Percentiles rank a stretch among this genome's conserved stretches.
phyloP scores from a whole-genome alignment of 495 filamentous ascomycete genomes.

The Hyaloscypha hepaticicola region DNA sequence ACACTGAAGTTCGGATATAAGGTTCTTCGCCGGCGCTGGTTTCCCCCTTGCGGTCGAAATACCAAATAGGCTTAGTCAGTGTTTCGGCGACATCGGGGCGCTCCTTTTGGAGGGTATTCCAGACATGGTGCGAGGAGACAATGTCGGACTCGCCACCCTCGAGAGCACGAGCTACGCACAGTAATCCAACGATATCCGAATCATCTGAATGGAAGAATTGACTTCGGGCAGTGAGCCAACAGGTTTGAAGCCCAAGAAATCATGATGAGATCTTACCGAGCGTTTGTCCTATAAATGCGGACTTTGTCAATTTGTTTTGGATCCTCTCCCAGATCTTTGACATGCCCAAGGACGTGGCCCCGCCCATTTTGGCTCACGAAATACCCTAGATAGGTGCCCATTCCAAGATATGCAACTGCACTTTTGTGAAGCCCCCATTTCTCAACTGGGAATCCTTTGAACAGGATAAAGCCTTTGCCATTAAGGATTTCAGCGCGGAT shows the following conservation, averaged over 20 bases:
- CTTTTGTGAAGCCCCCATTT: constrained; percentile 79
- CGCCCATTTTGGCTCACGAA: constrained; percentile 81
- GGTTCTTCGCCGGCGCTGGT: constrained; percentile 69
- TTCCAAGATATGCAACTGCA: constrained; percentile 84
- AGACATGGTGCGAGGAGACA: constrained; percentile 76
- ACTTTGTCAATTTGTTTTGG: constrained; percentile 76
- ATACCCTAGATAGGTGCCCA: constrained; percentile 84
- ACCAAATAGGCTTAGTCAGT: constrained; percentile 79
- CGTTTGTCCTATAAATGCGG: constrained; percentile 86
- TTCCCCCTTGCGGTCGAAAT: constrained; percentile 94
- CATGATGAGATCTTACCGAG: constrained; percentile 51
- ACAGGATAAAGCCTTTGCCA: constrained; percentile 87
- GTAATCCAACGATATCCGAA: constrained; percentile 78
- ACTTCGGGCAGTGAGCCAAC: constrained; percentile 28
- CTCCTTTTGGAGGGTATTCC: constrained; percentile 72
- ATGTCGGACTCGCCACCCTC: constrained; percentile 87
- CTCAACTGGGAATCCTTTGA: constrained; percentile 75
- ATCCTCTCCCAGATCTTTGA: constrained; percentile 87
- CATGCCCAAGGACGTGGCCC: constrained; percentile 88
- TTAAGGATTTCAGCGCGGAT: constrained; percentile 72
- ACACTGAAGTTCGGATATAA: constrained; percentile 69
- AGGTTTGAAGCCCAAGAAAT: background rate
- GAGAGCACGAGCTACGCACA: constrained; percentile 75
- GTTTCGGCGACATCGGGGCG: constrained; percentile 76
- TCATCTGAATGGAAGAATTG: constrained; percentile 85